Evolutionary conservation across 2,329 filamentous ascomycete genomes (phyloP), one percentile per base, ranked within the genome.

Genomic region (Fusarium sp.): DNA sequence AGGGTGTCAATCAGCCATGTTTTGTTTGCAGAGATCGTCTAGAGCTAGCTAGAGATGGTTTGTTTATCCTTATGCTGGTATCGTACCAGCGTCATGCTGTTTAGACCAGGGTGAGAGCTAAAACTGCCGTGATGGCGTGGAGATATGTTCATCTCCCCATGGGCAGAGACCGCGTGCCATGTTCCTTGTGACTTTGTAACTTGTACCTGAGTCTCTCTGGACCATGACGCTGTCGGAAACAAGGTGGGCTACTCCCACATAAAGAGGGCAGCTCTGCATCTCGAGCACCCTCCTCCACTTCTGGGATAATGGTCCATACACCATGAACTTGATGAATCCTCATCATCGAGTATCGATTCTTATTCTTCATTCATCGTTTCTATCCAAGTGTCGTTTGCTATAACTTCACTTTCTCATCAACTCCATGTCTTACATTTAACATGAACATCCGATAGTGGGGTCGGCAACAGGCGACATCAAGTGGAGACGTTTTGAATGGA

Each of bases 401-500:
- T 60, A 61, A 51, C 72, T 68, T 66, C 73, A 56, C 49, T 24
- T 62, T 51, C 18, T 52, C 60, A 40, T 44, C 20, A 16, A 44
- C 29, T 24, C 44, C 58, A 47, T 66, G 63, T 72, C 68, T 70
- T 74, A 69, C 63, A 70, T 65, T 54, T 52, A 68, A 59, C 66
- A 47, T 59, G 73, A 76, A 73, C 74, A 76, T 76, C 67, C 70
- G 74, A 76, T 73, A 73, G 74, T 76, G 74, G 74, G 73, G 74
- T 72, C 70, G 70, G 67, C 47, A 76, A 74, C 74, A 76, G 74
- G 73, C 73, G 71, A 76, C 71, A 59, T 59, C 54, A 29, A 70
- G 74, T 76, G 74, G 74, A 73, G 63, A 63, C 68, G 53, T 32
- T 47, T 29, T 61, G 55, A 45, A 73, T 66, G 68, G 72, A 73